phyloP scores from a whole-genome alignment of 75 land plant species.

The Chamaecyparis obtusa region DNA sequence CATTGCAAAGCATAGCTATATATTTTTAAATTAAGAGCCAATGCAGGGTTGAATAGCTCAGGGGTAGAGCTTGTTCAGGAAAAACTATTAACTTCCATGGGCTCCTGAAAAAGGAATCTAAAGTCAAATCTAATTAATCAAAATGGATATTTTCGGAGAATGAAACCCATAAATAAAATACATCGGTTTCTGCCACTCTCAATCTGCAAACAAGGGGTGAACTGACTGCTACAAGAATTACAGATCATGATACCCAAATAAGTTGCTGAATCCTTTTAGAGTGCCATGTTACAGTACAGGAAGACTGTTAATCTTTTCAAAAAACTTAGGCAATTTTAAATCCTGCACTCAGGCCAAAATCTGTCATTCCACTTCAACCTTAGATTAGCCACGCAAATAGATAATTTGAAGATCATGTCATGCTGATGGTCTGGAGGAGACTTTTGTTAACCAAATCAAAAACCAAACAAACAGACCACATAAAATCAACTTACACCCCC shows the following conservation, averaged over 20 bases:
- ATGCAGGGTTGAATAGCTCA: not conserved
- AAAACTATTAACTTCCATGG: not conserved
- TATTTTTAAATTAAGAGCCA: slow-evolving; percentile 3
- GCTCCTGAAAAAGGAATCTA: not conserved
- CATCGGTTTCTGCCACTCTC: not conserved
- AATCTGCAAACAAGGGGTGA: not conserved
- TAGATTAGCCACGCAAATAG: not conserved
- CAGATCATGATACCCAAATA: slow-evolving; percentile 10
- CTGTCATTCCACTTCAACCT: not conserved
- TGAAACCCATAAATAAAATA: not conserved
- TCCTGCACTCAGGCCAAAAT: slow-evolving; percentile 1
- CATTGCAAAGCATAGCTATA: not conserved
- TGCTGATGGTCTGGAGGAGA: not conserved
- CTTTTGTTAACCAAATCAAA: not conserved
- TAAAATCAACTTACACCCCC: slow-evolving; percentile 19
- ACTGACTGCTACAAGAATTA: slow-evolving; percentile 9
- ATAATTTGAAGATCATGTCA: slow-evolving; percentile 4
- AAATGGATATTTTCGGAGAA: slow-evolving; percentile 8
- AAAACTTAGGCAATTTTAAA: slow-evolving; percentile 2
- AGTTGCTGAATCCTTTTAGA: not conserved
- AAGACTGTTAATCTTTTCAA: not conserved
- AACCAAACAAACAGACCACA: not conserved
- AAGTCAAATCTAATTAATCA: slow-evolving; percentile 7
- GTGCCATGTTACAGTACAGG: slow-evolving; percentile 1
- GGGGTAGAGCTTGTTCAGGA: not conserved